These are phyloP conservation scores for Hylodesmum podocarpum DNA, from an alignment of 306 rosid species.

Conservation along the genomic window DNA sequence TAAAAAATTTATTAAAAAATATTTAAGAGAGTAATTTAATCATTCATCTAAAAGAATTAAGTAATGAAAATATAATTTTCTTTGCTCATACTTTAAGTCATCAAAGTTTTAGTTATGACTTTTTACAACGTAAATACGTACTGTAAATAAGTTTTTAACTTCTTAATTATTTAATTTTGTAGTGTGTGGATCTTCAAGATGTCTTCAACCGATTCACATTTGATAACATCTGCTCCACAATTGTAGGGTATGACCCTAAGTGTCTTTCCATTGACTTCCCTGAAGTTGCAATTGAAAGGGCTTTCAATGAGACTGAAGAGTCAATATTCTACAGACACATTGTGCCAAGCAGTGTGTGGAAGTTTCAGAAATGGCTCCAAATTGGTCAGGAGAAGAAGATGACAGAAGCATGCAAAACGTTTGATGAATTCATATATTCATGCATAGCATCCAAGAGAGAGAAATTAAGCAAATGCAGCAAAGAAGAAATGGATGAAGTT, in stretches of 20 bases:
- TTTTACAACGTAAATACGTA: too few relatives aligned
- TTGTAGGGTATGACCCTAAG: slow-evolving; percentile 40
- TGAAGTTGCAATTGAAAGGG: slow-evolving; percentile 27
- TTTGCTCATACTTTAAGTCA: too few relatives aligned
- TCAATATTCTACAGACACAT: slow-evolving; percentile 32
- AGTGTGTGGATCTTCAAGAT: slow-evolving; percentile 50
- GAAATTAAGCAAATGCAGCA: not conserved
- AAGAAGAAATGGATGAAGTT: not conserved
- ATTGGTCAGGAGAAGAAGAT: slow-evolving; percentile 44
- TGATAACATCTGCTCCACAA: slow-evolving; percentile 31
- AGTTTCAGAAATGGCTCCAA: slow-evolving; percentile 40
- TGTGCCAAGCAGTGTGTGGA: slow-evolving; percentile 38
- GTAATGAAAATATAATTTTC: too few relatives aligned
- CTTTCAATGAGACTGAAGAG: slow-evolving; percentile 37
- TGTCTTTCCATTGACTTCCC: slow-evolving; percentile 44
- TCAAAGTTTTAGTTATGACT: too few relatives aligned
- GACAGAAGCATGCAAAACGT: slow-evolving; percentile 16
- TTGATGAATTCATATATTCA: slow-evolving; percentile 34
- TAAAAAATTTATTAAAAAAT: too few relatives aligned
- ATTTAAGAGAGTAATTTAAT: too few relatives aligned
- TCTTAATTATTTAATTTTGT: too few relatives aligned
- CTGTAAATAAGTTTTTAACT: too few relatives aligned
- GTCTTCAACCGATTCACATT: slow-evolving; percentile 39
- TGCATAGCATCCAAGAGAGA: slow-evolving; percentile 36
- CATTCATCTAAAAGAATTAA: too few relatives aligned